A percentile compares a stretch with the other conserved stretches of the same genome.
phyloP scores from a whole-genome alignment of 257 asterid species.

The Schizonepeta tenuifolia region DNA sequence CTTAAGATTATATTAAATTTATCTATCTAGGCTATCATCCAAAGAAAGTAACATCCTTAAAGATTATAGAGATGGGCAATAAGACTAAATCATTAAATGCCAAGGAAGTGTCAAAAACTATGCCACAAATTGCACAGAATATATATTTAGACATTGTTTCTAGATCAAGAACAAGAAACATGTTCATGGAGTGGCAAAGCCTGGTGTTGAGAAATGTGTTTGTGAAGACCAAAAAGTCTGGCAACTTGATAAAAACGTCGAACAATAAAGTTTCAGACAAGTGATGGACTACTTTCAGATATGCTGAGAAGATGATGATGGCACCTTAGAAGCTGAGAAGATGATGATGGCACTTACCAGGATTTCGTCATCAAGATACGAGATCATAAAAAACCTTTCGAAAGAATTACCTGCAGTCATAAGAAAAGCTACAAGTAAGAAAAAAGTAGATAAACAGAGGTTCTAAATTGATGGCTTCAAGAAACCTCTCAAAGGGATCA shows the following conservation, averaged over 20 bases:
- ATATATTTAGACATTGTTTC: no score
- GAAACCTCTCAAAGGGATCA: no score
- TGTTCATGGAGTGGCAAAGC: no score
- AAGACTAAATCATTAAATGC: no score
- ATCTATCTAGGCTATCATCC: no score
- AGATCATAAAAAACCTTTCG: conserved; percentile 71
- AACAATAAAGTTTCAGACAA: background rate
- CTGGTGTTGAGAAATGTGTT: background rate
- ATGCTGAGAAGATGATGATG: background rate
- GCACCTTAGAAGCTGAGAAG: background rate
- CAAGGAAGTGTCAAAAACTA: no score
- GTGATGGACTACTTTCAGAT: background rate
- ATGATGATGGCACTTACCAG: conserved; percentile 51
- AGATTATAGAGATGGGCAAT: no score
- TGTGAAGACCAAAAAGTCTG: background rate
- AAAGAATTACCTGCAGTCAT: conserved; percentile 59
- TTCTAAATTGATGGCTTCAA: no score
- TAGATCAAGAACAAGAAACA: no score
- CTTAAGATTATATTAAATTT: no score
- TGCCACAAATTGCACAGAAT: no score
- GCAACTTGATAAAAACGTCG: background rate
- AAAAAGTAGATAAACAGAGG: background rate
- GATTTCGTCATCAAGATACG: conserved; percentile 91
- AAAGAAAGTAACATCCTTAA: no score
- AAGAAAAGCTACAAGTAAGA: background rate